Evolutionary conservation across 1,284 basidiomycete species (phyloP).

Genomic region (Melampsora americana): DNA sequence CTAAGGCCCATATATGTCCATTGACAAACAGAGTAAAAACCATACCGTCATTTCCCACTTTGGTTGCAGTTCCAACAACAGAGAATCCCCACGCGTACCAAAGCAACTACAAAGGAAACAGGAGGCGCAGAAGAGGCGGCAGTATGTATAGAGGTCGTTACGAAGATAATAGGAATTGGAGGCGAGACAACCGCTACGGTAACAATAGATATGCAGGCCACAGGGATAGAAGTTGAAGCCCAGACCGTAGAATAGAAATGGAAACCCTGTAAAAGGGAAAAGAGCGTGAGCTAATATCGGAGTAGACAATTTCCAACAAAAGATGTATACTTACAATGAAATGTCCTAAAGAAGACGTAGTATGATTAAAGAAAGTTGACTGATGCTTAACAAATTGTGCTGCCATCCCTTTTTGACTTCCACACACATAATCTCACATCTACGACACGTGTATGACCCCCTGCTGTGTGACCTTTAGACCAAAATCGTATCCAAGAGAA

Average conservation of each 20-base stretch:
- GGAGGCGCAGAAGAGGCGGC: not conserved
- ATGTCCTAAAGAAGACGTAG: no score
- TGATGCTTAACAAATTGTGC: no score
- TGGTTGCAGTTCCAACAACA: not conserved
- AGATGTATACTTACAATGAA: not conserved
- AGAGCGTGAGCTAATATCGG: no score
- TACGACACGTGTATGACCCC: no score
- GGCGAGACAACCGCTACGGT: not conserved
- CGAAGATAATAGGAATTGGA: not conserved
- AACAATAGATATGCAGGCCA: not conserved
- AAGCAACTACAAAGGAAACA: not conserved
- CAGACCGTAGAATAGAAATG: no score
- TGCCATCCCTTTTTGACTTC: not conserved
- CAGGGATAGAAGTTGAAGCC: not conserved
- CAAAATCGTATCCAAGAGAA: no score
- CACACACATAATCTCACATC: not conserved
- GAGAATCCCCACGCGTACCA: not conserved
- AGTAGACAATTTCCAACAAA: no score
- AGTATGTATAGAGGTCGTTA: not conserved
- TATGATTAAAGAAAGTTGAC: no score
- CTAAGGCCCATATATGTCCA: not conserved
- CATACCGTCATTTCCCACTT: not conserved
- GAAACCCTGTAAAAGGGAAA: no score
- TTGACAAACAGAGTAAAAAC: not conserved
- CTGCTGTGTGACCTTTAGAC: no score